A percentile compares a stretch with the other conserved stretches of the same genome.
Evolutionary conservation across 306 rosid species (phyloP).

Genomic region (Erythrophleum fordii): DNA sequence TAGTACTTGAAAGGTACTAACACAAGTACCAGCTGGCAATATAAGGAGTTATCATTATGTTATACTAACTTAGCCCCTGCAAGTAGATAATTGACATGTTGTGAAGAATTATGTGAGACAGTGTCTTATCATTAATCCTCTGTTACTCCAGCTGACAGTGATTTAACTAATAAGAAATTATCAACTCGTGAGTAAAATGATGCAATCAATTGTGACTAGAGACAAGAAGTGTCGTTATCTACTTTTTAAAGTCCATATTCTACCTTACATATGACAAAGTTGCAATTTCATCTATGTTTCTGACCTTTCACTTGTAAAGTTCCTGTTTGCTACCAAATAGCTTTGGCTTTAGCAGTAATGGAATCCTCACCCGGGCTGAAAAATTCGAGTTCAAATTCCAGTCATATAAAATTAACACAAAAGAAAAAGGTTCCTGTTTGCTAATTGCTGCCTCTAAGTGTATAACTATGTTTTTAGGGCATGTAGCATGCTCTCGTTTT

Average conservation of each 20-base stretch:
- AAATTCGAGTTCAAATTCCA: not conserved
- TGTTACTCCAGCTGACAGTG: not conserved
- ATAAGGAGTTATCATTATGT: conserved; percentile 8
- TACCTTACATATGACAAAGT: not conserved
- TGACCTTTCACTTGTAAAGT: not conserved
- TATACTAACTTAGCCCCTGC: conserved; percentile 17
- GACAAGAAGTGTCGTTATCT: not conserved
- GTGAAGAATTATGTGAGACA: not conserved
- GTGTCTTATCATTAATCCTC: not conserved
- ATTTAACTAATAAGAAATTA: not conserved
- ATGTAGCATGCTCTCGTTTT: not conserved
- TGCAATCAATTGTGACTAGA: not conserved
- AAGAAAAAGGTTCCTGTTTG: not conserved
- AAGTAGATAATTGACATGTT: not conserved
- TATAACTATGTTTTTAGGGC: not conserved
- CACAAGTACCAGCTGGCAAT: not conserved
- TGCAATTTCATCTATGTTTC: not conserved
- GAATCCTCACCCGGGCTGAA: not conserved
- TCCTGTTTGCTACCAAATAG: not conserved
- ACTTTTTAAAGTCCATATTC: not conserved
- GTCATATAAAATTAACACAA: not conserved
- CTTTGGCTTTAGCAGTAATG: not conserved
- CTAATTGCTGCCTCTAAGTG: not conserved
- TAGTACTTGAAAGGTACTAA: conserved; percentile 4
- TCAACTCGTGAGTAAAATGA: not conserved